Evolutionary conservation across 179 eudicot genomes (phyloP), one percentile per base, ranked within the genome.

Genomic region (Heliamphora pulchella): DNA sequence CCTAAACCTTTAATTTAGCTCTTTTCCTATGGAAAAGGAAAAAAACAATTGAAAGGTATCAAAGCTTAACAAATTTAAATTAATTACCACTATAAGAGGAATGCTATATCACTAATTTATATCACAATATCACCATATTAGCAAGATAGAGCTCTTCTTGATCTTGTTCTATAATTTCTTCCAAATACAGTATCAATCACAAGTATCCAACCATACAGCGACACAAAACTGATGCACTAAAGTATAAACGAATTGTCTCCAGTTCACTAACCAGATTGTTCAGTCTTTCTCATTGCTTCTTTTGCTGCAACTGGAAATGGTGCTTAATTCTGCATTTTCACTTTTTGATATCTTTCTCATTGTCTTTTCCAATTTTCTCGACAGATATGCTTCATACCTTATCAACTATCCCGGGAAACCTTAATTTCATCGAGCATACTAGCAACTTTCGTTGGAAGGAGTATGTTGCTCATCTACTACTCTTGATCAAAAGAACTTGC

Each of bases 371-470:
- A 44, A 46, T 63, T 41, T 86, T 51, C 71, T 75, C 11, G 50
- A 84, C 90, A 91, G 97, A 93, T 87, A 63, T 93, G 87, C 91
- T 93, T 76, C 91, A 91, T 81, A 89, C 88, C 46, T 84, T 93
- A 70, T 90, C 95, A 78, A 80, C 75, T 79, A 59, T 91, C 61
- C 92, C 92, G 31, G 0, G 31, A 31, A 31, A 31, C 31, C 31
- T 31, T 31, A 31, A 31, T 31, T 31, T 31, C 31, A 73, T 93
- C 61, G 95, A 93, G 87, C 97, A 91, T 80, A 93, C 97, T 41
- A 91, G 95, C 80, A 89, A 91, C 86, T 87, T 93, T 78, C 95
- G 97, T 17, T 93, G 97, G 97, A 92, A 93, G 84, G 97, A 90
- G 97, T 93, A 91, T 73, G 95, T 85, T 14, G 68, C 80, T 81